These are phyloP conservation scores for Neurospora sp. DNA, from an alignment of 495 filamentous ascomycete genomes.

Conservation along the genomic window DNA sequence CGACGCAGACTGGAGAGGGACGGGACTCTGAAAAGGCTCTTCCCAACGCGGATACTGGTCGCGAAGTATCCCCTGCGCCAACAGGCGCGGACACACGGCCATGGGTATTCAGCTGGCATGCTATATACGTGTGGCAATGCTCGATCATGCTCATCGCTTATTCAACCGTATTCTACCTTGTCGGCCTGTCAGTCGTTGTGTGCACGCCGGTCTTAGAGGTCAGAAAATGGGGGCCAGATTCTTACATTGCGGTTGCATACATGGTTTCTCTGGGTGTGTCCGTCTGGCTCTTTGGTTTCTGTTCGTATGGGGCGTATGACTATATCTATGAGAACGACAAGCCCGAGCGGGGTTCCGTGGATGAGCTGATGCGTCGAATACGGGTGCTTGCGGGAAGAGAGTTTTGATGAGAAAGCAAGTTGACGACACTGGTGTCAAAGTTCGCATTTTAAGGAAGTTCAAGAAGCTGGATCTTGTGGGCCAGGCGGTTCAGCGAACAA, in stretches of 20 bases:
- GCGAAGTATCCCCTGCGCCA: too few species aligned
- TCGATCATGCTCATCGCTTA: slow-evolving; percentile 4
- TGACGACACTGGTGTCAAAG: too few species aligned
- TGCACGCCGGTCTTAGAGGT: not conserved
- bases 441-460: too few species aligned
- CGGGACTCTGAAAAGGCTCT: too few species aligned
- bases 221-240: not conserved
- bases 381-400: too few species aligned
- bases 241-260: not conserved
- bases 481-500: too few species aligned
- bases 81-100: too few species aligned
- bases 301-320: not conserved
- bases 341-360: not conserved
- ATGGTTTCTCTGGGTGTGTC: not conserved
- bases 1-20: too few species aligned
- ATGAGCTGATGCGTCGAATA: not conserved
- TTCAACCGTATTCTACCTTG: not conserved
- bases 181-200: slow-evolving; percentile 1
- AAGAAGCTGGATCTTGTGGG: too few species aligned
- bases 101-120: too few species aligned
- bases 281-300: not conserved
- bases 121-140: not conserved
- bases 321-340: not conserved
- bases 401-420: too few species aligned
- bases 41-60: too few species aligned